phyloP scores from a whole-genome alignment of 495 filamentous ascomycete genomes.

The Cryomyces minteri region DNA sequence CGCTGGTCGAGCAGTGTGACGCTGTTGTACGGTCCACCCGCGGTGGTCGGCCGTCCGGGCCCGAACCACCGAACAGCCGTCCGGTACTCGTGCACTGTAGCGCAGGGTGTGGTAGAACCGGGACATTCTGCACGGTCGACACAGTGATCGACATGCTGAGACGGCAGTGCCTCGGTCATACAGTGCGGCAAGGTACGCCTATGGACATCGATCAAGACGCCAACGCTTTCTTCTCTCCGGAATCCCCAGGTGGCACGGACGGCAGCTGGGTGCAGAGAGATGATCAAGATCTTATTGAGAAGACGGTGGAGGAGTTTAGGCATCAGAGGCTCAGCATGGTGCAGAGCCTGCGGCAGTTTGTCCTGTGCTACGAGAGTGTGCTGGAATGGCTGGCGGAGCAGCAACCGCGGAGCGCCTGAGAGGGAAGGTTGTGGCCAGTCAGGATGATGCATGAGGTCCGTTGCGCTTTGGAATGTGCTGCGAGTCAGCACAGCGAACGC shows the following conservation, averaged over 20 bases:
- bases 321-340: conserved; percentile 89
- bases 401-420: neutral
- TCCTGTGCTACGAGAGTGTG: conserved; percentile 90
- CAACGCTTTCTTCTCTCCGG: neutral
- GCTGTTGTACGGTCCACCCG: conserved; percentile 22
- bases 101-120: conserved; percentile 87
- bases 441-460: no score
- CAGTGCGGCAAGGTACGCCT: conserved; percentile 7
- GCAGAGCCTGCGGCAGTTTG: conserved; percentile 84
- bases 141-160: conserved; percentile 87
- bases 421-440: no score
- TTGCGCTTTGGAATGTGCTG: no score
- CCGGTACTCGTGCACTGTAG: conserved; percentile 90
- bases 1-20: conserved; percentile 72
- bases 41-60: conserved; percentile 22
- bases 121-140: conserved; percentile 92
- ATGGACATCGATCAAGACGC: conserved; percentile 29
- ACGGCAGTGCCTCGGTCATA: conserved; percentile 34
- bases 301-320: conserved; percentile 78
- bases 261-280: conserved; percentile 31
- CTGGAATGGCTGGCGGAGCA: conserved; percentile 64
- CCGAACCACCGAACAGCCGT: conserved; percentile 35
- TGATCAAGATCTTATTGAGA: conserved; percentile 57
- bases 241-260: neutral
- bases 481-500: no score